Conservation (phyloP, 768 basidiomycete genomes). For the Podaxis sp. region DNA sequence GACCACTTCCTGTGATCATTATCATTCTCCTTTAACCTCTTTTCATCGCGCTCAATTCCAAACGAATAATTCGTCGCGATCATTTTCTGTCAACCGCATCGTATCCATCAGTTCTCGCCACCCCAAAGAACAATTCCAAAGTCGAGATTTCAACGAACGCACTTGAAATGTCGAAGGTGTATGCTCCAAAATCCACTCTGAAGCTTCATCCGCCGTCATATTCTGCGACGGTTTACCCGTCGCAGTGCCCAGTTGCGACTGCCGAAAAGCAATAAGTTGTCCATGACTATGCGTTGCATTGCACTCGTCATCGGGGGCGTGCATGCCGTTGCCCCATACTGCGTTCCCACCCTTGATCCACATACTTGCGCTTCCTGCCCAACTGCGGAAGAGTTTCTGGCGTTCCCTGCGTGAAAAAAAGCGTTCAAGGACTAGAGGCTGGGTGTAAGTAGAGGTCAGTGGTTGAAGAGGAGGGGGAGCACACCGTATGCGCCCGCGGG, state of each 20-base stretch:
- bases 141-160: conserved; percentile 11
- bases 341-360: conserved; percentile 92
- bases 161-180: conserved; percentile 84
- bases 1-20: conserved; percentile 84
- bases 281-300: conserved; percentile 67
- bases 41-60: conserved; percentile 79
- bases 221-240: conserved; percentile 41
- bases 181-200: conserved; percentile 77
- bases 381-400: conserved; percentile 86
- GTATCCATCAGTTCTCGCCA: not conserved
- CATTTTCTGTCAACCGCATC: conserved; percentile 60
- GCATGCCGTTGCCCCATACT: conserved; percentile 76
- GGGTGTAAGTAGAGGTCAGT: not conserved
- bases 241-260: conserved; percentile 19
- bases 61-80: conserved; percentile 81
- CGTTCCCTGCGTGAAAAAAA: conserved; percentile 93
- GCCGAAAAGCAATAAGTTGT: conserved; percentile 78
- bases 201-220: conserved; percentile 76
- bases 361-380: conserved; percentile 93
- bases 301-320: conserved; percentile 77
- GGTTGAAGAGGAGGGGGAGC: not conserved
- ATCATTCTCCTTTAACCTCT: conserved; percentile 61
- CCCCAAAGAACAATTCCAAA: not conserved
- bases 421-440: conserved; percentile 62
- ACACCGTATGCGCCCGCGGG: conserved; percentile 76